These are phyloP conservation scores for Colletotrichum cuscutae DNA, from an alignment of 2,329 filamentous ascomycete genomes.

Conservation along the genomic window DNA sequence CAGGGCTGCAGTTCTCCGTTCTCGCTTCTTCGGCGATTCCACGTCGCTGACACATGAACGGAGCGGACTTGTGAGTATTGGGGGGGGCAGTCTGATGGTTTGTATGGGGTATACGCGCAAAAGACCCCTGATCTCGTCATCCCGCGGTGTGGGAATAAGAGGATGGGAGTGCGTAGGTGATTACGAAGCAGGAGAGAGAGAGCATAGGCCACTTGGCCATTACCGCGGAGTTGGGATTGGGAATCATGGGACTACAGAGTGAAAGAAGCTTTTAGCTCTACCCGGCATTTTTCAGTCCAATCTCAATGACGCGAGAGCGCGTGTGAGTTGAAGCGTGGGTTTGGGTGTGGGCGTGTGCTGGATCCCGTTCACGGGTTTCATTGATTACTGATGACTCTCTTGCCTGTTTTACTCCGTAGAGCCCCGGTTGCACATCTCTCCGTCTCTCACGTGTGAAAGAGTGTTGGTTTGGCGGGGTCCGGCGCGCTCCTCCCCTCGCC, in stretches of 20 bases:
- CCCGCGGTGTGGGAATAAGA: slow-evolving; percentile 10
- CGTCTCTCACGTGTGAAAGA: neutral
- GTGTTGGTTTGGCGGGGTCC: neutral
- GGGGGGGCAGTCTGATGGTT: neutral
- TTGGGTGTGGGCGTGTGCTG: neutral
- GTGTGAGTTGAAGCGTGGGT: neutral
- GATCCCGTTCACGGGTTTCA: neutral
- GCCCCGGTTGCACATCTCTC: too few species aligned
- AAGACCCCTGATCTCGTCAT: neutral
- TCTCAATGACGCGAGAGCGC: slow-evolving; percentile 12
- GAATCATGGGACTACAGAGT: neutral
- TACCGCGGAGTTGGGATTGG: slow-evolving; percentile 17
- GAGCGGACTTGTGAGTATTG: neutral
- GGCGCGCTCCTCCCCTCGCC: neutral
- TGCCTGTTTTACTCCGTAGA: neutral
- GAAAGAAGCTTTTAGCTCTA: slow-evolving; percentile 9
- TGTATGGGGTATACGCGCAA: neutral
- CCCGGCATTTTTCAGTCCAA: neutral
- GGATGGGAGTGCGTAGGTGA: neutral
- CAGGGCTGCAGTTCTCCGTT: slow-evolving; percentile 11
- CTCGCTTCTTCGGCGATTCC: slow-evolving; percentile 9
- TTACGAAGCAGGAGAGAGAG: neutral
- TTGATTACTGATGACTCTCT: neutral
- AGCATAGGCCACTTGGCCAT: slow-evolving; percentile 8
- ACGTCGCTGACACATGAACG: neutral